Evolutionary conservation across 371 early-diverging fungal genomes (phyloP).

Genomic region (Mortierella sp.): DNA sequence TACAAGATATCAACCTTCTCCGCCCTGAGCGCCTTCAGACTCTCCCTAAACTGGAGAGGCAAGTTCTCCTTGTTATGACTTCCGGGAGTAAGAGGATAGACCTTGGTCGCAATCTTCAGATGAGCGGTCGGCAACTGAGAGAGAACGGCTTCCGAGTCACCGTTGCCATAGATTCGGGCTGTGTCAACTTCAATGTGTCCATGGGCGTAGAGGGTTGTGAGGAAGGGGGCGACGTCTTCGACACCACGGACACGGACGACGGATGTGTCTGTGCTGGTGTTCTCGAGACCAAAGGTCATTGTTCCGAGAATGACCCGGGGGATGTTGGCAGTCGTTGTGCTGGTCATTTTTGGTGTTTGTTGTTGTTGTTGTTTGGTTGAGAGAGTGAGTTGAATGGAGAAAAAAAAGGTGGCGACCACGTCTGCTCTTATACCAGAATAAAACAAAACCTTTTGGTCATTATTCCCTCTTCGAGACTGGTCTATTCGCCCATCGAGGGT

Average conservation of each 20-base stretch:
- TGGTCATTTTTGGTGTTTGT: neutral
- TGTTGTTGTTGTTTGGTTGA: too few relatives aligned
- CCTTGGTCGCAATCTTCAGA: conserved; percentile 60
- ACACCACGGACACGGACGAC: conserved; percentile 10
- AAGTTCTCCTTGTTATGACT: conserved; percentile 64
- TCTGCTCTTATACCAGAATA: too few relatives aligned
- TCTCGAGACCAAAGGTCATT: conserved; percentile 42
- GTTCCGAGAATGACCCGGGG: conserved; percentile 30
- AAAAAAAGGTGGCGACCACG: too few relatives aligned
- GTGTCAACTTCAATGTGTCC: conserved; percentile 28
- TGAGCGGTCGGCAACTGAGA: conserved; percentile 2
- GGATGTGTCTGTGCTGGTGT: neutral
- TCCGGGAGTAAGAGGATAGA: conserved; percentile 62
- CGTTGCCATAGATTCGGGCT: conserved; percentile 19
- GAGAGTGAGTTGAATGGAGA: too few relatives aligned
- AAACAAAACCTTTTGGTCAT: too few relatives aligned
- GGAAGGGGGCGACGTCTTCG: conserved; percentile 11
- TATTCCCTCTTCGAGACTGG: too few relatives aligned
- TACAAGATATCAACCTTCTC: conserved; percentile 64
- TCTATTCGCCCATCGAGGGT: too few relatives aligned
- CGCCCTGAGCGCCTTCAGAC: conserved; percentile 51
- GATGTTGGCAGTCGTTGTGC: neutral
- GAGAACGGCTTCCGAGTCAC: conserved; percentile 24
- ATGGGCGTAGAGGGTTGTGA: conserved; percentile 12
- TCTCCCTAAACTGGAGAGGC: conserved; percentile 52